Base-by-base conservation (phyloP, 805 yeast species). In the Teunomyces atbi region DNA sequence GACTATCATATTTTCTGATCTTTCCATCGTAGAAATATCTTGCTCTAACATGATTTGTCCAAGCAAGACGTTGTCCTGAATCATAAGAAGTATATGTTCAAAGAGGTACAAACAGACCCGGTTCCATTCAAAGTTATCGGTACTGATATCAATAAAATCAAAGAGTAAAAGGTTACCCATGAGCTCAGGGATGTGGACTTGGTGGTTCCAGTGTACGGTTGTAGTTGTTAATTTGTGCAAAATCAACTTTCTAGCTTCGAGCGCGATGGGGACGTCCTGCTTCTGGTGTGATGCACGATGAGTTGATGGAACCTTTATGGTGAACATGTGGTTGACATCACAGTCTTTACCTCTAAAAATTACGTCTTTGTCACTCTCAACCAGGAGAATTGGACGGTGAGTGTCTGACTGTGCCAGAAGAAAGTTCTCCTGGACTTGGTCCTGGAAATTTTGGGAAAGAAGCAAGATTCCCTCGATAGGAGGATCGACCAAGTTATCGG, bases 61-160 rank as follows among this genome's bases (percentile, higher is more conserved):
- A n/a, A 69, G 56, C 8, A 76, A 52, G 2, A 50, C 45, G 23
- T 55, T 49, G 1, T 55, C 58, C 5, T 54, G 55, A n/a, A 65
- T 46, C 20, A 74, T 34, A 1, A 73, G 36, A 13, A 71, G 37
- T 4, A 58, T 47, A 12, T 62, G 55, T 18, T 60, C 65, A 48
- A 74, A 73, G 12, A 73, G 51, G 45, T 59, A 70, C 18, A 65
- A 60, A 13, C 57, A 49, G 3, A 68, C 59, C 28, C 45, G 40
- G 49, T 71, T 75, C 80, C 81, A 78, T 12, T 61, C 58, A 2
- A 47, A 55, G 1, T 74, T 78, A 53, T 74, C 74, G 3, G 69
- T 62, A 12, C 79, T 73, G 15, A 76, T 68, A 15, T 65, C 61
- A 18, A 75, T 53, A 20, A 52, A 56, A 49, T 78, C 82, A 57